Evolutionary conservation across 257 asterid genomes (phyloP).

Genomic region (Ocimum tenuiflorum): DNA sequence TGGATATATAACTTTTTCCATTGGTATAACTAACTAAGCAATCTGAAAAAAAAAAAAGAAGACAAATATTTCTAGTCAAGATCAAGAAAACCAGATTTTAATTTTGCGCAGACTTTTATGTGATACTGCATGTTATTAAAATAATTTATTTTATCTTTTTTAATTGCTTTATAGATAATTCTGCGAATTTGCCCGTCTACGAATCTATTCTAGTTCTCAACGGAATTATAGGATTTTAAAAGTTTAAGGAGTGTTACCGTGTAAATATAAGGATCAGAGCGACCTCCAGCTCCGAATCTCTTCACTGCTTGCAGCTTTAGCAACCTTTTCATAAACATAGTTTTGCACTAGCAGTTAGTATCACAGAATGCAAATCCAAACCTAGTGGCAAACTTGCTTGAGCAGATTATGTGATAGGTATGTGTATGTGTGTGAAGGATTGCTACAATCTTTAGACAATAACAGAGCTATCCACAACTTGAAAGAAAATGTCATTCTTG

Average conservation of each 20-base stretch:
- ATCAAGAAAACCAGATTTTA: neutral
- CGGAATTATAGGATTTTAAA: too few species aligned
- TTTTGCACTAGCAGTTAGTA: neutral
- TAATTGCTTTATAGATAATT: too few species aligned
- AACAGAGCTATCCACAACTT: too few species aligned
- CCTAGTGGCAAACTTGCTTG: neutral
- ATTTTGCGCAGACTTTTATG: neutral
- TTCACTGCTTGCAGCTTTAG: conserved; percentile 62
- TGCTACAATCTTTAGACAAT: neutral
- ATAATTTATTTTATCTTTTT: too few species aligned
- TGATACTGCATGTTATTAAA: too few species aligned
- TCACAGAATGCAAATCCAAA: neutral
- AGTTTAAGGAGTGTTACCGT: conserved; percentile 34
- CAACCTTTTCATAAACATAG: conserved; percentile 47
- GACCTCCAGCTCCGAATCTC: conserved; percentile 89
- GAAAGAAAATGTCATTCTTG: neutral
- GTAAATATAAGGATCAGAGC: conserved; percentile 73
- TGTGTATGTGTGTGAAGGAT: neutral
- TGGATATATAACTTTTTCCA: conserved; percentile 7
- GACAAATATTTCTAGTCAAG: conserved; percentile 2
- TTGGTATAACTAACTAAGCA: conserved; percentile 25
- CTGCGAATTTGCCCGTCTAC: too few species aligned
- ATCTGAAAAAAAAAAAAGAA: conserved; percentile 30
- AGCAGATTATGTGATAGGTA: too few species aligned
- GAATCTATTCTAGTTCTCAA: too few species aligned